Evolutionary conservation across 2,329 filamentous ascomycete species (phyloP), one percentile per base, ranked within the genome.

Genomic region (Xylariaceae sp.): DNA sequence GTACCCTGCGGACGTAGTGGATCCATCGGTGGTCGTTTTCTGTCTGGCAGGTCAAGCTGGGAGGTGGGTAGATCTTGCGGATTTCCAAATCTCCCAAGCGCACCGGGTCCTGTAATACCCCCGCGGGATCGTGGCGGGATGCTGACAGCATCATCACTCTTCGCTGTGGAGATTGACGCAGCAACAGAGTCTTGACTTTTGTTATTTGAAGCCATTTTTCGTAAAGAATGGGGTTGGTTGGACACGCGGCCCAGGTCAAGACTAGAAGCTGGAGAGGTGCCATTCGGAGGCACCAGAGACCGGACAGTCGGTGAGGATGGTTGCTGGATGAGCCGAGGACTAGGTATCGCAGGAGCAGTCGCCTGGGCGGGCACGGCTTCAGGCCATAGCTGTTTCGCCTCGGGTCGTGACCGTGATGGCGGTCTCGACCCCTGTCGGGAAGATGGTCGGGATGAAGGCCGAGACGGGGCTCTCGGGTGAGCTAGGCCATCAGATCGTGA

Each of bases 1-100:
- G 69, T 63, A 51, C 73, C 78, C 53, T 78, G 76, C 6, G 82
- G 81, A 37, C 82, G 76, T 5, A 80, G 72, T 6, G 82, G 80
- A 60, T 87, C 82, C 84, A 89, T 88, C 0, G 86, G 84, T 1
- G 87, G 87, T 53, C 87, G 76, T 70, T 81, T 85, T 62, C 87
- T 78, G 65, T 88, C 85, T 0, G 87, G 87, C 1, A 83, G 79
- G 39, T 77, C 77, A 18, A 80, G 74, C 42, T 79, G 79, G 6
- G 71, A 67, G 13, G 61, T 70, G 64, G 23, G 58, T 47, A 49
- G 17, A 50, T 67, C 64, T 37, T 70, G 70, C n/a, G 68, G 59
- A 18, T 77, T 75, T 7, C 68, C 76, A 61, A 77, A 74, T 58
- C 76, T 72, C 4, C 74, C 74, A 49, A 73, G 71, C 1, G 72